Evolutionary conservation across 2,329 filamentous ascomycete species (phyloP).

Genomic region (Pseudopithomyces chartarum): DNA sequence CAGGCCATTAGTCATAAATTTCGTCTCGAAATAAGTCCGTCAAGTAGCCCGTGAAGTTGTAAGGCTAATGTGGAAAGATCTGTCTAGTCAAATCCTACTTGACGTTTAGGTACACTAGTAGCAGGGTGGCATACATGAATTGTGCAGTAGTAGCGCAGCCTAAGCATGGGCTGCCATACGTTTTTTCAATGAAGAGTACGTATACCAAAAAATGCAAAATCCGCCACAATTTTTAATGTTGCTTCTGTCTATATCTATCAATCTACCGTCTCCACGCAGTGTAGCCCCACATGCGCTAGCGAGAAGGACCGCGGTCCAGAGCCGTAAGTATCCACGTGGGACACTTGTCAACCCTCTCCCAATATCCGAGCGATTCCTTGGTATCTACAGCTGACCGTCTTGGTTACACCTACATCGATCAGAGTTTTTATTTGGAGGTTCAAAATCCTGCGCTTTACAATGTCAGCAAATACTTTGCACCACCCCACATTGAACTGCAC

Average conservation of each 20-base stretch:
- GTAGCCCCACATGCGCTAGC: slow-evolving; percentile 2
- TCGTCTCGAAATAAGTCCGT: no score
- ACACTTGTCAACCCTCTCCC: neutral
- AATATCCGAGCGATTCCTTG: neutral
- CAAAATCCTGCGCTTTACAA: neutral
- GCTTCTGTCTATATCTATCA: neutral
- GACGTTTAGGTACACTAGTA: no score
- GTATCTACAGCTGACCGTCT: neutral
- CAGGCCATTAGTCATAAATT: no score
- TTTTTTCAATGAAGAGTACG: no score
- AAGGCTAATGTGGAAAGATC: no score
- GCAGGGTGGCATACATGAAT: no score
- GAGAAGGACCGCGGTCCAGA: neutral
- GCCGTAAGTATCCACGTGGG: neutral
- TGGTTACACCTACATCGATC: neutral
- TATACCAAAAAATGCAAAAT: no score
- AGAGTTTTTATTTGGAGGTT: no score
- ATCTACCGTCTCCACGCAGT: neutral
- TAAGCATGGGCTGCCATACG: no score
- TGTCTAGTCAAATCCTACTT: no score
- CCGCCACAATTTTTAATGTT: neutral
- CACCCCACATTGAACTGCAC: slow-evolving; percentile 21
- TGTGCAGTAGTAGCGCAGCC: no score
- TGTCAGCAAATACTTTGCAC: slow-evolving; percentile 8
- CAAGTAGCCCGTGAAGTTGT: no score